Evolutionary conservation across 148 eudicot genomes (phyloP).

Genomic region (Spergularia marina): DNA sequence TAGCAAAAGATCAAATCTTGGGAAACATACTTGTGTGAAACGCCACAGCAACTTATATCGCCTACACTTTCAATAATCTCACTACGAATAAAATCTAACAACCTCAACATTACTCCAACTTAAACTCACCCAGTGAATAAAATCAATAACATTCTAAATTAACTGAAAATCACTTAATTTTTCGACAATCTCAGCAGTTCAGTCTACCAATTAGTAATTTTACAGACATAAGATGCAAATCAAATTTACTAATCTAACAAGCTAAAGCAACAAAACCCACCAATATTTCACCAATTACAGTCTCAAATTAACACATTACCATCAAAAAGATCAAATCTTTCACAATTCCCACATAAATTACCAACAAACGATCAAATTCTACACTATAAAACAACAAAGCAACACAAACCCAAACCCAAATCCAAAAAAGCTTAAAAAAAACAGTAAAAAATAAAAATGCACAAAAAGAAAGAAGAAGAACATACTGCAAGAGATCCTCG

Average conservation of each 20-base stretch:
- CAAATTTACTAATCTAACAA: neutral
- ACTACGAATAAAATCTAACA: neutral
- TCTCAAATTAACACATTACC: neutral
- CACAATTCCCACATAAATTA: too few relatives aligned
- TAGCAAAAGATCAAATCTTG: neutral
- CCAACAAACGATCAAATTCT: neutral
- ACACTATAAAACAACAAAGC: neutral
- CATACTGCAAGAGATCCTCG: conserved; percentile 66
- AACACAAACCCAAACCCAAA: conserved; percentile 6
- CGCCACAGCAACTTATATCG: neutral
- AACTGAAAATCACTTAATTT: neutral
- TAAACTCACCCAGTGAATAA: neutral
- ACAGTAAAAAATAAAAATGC: neutral
- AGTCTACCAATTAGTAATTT: neutral
- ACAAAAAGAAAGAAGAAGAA: neutral
- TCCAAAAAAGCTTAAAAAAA: neutral
- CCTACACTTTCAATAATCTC: neutral
- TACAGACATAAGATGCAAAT: neutral
- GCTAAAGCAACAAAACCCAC: neutral
- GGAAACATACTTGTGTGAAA: neutral
- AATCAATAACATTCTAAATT: neutral
- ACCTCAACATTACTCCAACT: neutral
- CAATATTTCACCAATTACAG: neutral
- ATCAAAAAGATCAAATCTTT: neutral
- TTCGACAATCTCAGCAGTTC: neutral